Evolutionary conservation across 1,139 yeast genomes (phyloP), one percentile per base, ranked within the genome.

Genomic region (Meyerozyma athensensis): DNA sequence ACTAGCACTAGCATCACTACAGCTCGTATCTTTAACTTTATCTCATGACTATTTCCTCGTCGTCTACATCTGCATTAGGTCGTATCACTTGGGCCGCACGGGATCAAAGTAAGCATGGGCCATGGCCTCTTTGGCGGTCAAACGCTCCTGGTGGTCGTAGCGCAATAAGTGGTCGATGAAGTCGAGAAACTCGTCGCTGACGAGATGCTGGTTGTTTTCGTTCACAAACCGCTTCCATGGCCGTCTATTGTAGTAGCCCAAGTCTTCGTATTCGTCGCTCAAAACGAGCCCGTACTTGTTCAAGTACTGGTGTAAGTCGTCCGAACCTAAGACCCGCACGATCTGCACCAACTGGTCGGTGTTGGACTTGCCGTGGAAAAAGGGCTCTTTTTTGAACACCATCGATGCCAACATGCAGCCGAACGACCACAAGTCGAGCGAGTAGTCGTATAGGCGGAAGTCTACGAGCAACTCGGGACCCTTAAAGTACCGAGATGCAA

Each of bases 321-420:
- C 81, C 0, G 94, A 82, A 4, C 94, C 94, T 50, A 84, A 66
- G 2, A 84, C 83, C 50, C 82, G 76, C 8, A 85, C 86, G 45
- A 84, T 84, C 56, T 83, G 87, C 7, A 84, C 89, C 49, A 84
- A 63, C 54, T 84, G 94, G 58, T 84, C 92, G 30, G 82, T 81
- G 54, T 84, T 84, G 13, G 87, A 79, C 44, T 80, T 81, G 7
- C 94, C 94, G 45, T 84, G 77, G 63, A 84, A 84, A 42, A 84
- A 79, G 7, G 92, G 92, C 49, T 84, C 94, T 50, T 76, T 79
- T 49, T 79, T 80, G 61, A 84, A 83, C 26, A 83, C 72, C 31
- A 84, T 82, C 2, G 89, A 84, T 1, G 90, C 92, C 38, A 84
- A 57, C 74, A 82, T 84, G 43, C 90, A 84, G 9, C 94, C 94